Evolutionary conservation across 441 rosid genomes (phyloP).

Genomic region (Euphorbia corollata): DNA sequence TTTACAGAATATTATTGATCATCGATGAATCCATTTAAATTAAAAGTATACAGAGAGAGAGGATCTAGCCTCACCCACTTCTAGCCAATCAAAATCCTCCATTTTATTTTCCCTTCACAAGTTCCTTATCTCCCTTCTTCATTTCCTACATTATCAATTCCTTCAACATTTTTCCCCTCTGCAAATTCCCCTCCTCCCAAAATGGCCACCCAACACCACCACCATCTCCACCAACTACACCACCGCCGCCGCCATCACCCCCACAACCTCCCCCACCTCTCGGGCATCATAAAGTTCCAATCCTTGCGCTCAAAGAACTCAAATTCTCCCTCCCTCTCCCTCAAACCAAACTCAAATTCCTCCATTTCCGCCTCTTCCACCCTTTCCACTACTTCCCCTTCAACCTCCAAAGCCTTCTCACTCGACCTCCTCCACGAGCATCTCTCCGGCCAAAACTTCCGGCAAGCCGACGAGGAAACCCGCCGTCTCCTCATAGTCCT

Average conservation of each 20-base stretch:
- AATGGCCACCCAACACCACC: conserved; percentile 48
- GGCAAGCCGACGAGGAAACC: conserved; percentile 81
- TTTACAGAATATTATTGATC: not conserved
- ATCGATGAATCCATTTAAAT: not conserved
- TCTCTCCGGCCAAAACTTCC: conserved; percentile 55
- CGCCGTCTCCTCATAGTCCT: conserved; percentile 69
- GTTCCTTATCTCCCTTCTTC: conserved; percentile 26
- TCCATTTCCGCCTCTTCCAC: conserved; percentile 26
- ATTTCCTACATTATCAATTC: not conserved
- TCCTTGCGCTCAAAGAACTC: conserved; percentile 14
- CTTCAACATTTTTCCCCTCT: not conserved
- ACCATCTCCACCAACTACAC: conserved; percentile 23
- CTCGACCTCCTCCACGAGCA: conserved; percentile 60
- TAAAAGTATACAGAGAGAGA: conserved; percentile 16
- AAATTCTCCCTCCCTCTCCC: conserved; percentile 26
- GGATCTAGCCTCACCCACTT: conserved; percentile 44
- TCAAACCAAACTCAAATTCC: conserved; percentile 31
- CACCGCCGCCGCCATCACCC: conserved; percentile 12
- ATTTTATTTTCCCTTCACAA: conserved; percentile 21
- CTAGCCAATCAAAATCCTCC: conserved; percentile 42
- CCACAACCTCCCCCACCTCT: conserved; percentile 12
- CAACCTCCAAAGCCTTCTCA: conserved; percentile 41
- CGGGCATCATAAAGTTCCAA: conserved; percentile 12
- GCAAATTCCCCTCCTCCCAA: not conserved
- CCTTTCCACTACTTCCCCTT: conserved; percentile 28